These are phyloP conservation scores for Diddensiella transvaalensis DNA, from an alignment of 805 yeast genomes.

Conservation along the genomic window DNA sequence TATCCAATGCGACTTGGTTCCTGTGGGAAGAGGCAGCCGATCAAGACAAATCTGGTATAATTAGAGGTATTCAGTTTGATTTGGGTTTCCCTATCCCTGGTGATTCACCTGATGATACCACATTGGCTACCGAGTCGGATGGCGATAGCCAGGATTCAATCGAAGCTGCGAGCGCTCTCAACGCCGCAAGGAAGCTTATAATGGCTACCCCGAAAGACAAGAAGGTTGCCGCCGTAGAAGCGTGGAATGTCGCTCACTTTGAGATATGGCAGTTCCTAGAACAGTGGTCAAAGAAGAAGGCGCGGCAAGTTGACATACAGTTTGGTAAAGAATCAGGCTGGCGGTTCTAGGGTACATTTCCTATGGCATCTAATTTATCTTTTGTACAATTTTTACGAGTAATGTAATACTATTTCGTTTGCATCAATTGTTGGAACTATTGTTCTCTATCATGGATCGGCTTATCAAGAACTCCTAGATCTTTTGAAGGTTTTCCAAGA, in stretches of 20 bases:
- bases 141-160: not conserved
- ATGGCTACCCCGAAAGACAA: constrained; percentile 4
- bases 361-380: not conserved
- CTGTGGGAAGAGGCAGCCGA: constrained; percentile 18
- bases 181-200: not conserved
- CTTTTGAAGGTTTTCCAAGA: not conserved
- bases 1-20: constrained; percentile 20
- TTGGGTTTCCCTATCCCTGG: constrained; percentile 18
- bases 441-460: constrained; percentile 7
- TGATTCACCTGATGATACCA: not conserved
- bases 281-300: constrained; percentile 7
- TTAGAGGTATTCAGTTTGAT: constrained; percentile 17
- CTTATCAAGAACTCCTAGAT: constrained; percentile 10
- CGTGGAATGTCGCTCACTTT: constrained; percentile 22
- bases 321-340: not conserved
- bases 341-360: no score
- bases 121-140: not conserved
- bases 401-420: no score
- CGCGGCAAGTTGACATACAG: not conserved
- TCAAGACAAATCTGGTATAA: not conserved
- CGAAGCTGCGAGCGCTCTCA: not conserved
- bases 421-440: no score
- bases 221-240: constrained; percentile 13
- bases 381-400: not conserved
- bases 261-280: constrained; percentile 23